phyloP scores from a whole-genome alignment of 805 yeast species.

The Starmerella stellata region DNA sequence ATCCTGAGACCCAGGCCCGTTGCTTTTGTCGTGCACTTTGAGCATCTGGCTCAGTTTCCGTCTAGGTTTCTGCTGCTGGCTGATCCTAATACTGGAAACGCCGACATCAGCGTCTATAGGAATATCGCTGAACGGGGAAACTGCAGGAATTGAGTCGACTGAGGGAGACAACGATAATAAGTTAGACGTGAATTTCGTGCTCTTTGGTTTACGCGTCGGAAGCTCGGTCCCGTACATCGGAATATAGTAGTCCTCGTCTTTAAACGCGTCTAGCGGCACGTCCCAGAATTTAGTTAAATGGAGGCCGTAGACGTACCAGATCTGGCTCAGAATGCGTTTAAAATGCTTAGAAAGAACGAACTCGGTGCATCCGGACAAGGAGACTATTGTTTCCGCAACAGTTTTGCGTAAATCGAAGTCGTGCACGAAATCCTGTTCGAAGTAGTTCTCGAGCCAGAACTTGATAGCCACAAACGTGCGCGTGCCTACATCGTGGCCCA shows the following conservation, averaged over 20 bases:
- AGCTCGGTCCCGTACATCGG: conserved; percentile 22
- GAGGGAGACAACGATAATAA: too few relatives aligned
- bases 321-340: conserved; percentile 27
- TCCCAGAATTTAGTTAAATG: conserved; percentile 24
- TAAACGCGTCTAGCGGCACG: conserved; percentile 7
- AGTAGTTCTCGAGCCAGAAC: conserved; percentile 81
- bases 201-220: not conserved
- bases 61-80: conserved; percentile 10
- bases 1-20: too few relatives aligned
- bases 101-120: conserved; percentile 15
- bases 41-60: conserved; percentile 8
- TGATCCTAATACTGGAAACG: conserved; percentile 12
- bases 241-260: conserved; percentile 16
- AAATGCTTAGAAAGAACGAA: conserved; percentile 17
- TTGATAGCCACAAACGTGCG: conserved; percentile 74
- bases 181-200: not conserved
- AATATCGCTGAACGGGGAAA: conserved; percentile 20
- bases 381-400: conserved; percentile 8
- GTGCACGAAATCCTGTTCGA: conserved; percentile 61
- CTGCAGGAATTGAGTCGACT: too few relatives aligned
- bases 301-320: conserved; percentile 35
- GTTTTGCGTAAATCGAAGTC: conserved; percentile 30
- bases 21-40: not conserved
- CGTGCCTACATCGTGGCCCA: conserved; percentile 41
- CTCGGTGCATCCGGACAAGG: conserved; percentile 17